Evolutionary conservation across 208 protist species (phyloP).

Genomic region (Leishmania braziliensis): DNA sequence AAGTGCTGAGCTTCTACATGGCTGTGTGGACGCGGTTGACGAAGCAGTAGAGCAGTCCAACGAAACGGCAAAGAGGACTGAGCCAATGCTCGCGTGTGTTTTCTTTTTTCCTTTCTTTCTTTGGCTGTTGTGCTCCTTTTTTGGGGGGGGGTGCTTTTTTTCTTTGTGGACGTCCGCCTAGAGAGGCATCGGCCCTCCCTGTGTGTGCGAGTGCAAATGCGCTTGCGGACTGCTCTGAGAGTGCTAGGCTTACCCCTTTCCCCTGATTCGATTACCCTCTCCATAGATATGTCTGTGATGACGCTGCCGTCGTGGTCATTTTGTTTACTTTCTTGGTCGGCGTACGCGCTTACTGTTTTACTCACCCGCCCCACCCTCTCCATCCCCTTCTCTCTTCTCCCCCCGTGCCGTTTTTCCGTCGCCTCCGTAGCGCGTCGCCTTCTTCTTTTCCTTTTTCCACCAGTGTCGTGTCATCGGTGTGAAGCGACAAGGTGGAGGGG

Average conservation of each 20-base stretch:
- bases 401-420: not conserved
- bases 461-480: not conserved
- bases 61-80: not conserved
- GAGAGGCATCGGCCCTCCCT: not conserved
- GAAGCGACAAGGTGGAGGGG: not conserved
- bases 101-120: not conserved
- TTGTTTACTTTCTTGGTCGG: not conserved
- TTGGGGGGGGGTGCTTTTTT: not conserved
- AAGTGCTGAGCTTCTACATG: constrained; percentile 83
- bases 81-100: not conserved
- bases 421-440: not conserved
- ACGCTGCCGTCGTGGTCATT: not conserved
- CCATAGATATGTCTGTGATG: not conserved
- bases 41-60: constrained; percentile 18
- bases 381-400: not conserved
- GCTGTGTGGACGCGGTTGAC: constrained; percentile 76
- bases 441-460: not conserved
- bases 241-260: no score
- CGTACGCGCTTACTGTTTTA: not conserved
- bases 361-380: not conserved
- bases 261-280: not conserved
- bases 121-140: not conserved
- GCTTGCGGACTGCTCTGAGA: not conserved
- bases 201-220: not conserved
- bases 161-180: not conserved